Evolutionary conservation across 345 rosid species (phyloP).

Genomic region (Triadica sebifera): DNA sequence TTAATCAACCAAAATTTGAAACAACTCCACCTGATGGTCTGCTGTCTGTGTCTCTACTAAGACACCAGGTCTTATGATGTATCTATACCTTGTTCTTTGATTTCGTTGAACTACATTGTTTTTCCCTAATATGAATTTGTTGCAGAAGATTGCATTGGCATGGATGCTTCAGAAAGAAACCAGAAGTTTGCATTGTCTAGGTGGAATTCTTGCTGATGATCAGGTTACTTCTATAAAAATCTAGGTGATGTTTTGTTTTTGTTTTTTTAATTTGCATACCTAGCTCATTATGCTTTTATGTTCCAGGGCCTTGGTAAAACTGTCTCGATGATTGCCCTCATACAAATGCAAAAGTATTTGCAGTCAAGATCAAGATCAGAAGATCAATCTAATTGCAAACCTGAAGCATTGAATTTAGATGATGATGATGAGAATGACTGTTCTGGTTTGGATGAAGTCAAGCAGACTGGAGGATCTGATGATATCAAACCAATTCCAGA

Average conservation of each 20-base stretch:
- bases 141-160: slow-evolving; percentile 92
- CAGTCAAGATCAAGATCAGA: slow-evolving; percentile 58
- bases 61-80: slow-evolving; percentile 74
- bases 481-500: slow-evolving; percentile 37
- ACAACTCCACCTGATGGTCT: slow-evolving; percentile 68
- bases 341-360: slow-evolving; percentile 62
- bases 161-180: slow-evolving; percentile 97
- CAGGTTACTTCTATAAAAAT: slow-evolving; percentile 52
- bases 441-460: slow-evolving; percentile 33
- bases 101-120: not conserved
- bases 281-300: slow-evolving; percentile 19
- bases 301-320: slow-evolving; percentile 98
- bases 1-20: slow-evolving; percentile 83
- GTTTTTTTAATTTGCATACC: not conserved
- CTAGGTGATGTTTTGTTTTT: slow-evolving; percentile 4
- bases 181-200: slow-evolving; percentile 72
- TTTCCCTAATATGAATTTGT: slow-evolving; percentile 18
- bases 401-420: slow-evolving; percentile 84
- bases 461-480: slow-evolving; percentile 41
- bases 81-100: slow-evolving; percentile 6
- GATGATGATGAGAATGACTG: slow-evolving; percentile 56
- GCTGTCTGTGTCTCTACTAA: slow-evolving; percentile 77
- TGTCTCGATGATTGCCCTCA: slow-evolving; percentile 86
- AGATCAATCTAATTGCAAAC: slow-evolving; percentile 38
- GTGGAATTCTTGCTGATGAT: slow-evolving; percentile 99